Percentiles rank a stretch among this genome's conserved stretches.
These are phyloP conservation scores for Phylloporus rhodoxanthus DNA, from an alignment of 768 basidiomycete genomes.

Conservation along the genomic window DNA sequence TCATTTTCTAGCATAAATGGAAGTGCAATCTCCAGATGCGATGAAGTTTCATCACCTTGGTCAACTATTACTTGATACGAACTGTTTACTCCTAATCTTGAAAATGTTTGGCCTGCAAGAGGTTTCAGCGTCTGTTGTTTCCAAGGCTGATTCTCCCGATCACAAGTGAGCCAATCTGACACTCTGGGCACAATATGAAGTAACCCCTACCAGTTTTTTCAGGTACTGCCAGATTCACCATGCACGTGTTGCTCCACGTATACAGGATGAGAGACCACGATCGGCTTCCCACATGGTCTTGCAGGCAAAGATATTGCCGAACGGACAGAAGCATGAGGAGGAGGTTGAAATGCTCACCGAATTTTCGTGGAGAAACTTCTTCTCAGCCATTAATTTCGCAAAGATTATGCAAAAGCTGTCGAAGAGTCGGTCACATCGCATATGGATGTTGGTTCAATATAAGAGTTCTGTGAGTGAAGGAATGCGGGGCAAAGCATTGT, in stretches of 20 bases:
- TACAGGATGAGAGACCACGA: slow-evolving; percentile 60
- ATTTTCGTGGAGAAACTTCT: slow-evolving; percentile 98
- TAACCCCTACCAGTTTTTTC: slow-evolving; percentile 70
- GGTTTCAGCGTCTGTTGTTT: slow-evolving; percentile 74
- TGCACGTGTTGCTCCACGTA: slow-evolving; percentile 55
- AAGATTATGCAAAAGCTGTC: slow-evolving; percentile 98
- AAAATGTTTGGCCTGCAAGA: slow-evolving; percentile 99
- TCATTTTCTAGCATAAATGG: neutral
- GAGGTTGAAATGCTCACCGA: slow-evolving; percentile 91
- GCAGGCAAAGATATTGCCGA: slow-evolving; percentile 55
- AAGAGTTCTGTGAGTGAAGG: slow-evolving; percentile 81
- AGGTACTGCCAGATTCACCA: slow-evolving; percentile 82
- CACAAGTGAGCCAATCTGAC: slow-evolving; percentile 54
- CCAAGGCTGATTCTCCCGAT: slow-evolving; percentile 82
- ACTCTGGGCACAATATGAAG: neutral
- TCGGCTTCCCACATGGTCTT: slow-evolving; percentile 54
- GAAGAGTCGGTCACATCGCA: slow-evolving; percentile 89
- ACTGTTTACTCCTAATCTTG: slow-evolving; percentile 85
- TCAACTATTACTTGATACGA: slow-evolving; percentile 92
- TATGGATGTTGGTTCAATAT: slow-evolving; percentile 94
- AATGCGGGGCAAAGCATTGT: neutral
- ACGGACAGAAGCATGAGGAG: slow-evolving; percentile 72
- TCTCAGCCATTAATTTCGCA: slow-evolving; percentile 93
- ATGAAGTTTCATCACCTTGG: slow-evolving; percentile 99
- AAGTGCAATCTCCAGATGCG: slow-evolving; percentile 53